Base-by-base conservation (phyloP, 2,329 filamentous ascomycete genomes). In the Colletotrichum lindemuthianum region DNA sequence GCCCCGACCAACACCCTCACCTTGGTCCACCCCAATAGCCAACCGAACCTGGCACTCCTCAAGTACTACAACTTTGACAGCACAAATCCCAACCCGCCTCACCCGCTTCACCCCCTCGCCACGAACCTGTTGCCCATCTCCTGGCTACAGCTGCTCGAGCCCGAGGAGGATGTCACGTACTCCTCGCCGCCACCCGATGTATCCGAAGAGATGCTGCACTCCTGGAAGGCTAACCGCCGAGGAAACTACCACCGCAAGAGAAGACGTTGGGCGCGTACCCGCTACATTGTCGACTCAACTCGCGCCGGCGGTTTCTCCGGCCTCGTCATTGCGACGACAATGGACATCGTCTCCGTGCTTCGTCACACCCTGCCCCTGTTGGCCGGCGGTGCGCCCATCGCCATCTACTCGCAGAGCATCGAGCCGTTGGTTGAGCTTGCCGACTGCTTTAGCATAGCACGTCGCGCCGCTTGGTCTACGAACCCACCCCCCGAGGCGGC, bases 161-260 rank as follows among this genome's bases (percentile, higher is more conserved):
- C 96, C 0, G 79, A 86, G 40, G 81, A 88, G 36, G 96, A 98
- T 75, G 84, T 86, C 1, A 87, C 90, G 4, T 97, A 97, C 77
- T 78, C 82, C 37, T 84, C 86, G 33, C 85, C 90, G 57, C 90
- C 93, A 0, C 82, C 87, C 0, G 74, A 79, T 0, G 81, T 90
- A 1, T 71, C 88, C 0, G 81, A 88, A 0, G 86, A 88, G 13
- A 84, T 86, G 32, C 81, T 98, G 2, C 81, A 86, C 0, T 79
- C 84, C 2, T 89, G 91, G 86, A 98, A 97, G 79, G 86, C 90
- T 12, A 93, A 90, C 68, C 93, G 94, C 61, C 86, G 94, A 39
- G 91, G 91, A 34, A 90, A 89, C 58, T 97, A 97, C 77, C 92
- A 92, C 81, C 92, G 93, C 72, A 99, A 99, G 81, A 88, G 92